Percentiles rank a stretch among this genome's conserved stretches.
Conservation (phyloP, 495 filamentous ascomycete species). For the Tuber umbilicatum region DNA sequence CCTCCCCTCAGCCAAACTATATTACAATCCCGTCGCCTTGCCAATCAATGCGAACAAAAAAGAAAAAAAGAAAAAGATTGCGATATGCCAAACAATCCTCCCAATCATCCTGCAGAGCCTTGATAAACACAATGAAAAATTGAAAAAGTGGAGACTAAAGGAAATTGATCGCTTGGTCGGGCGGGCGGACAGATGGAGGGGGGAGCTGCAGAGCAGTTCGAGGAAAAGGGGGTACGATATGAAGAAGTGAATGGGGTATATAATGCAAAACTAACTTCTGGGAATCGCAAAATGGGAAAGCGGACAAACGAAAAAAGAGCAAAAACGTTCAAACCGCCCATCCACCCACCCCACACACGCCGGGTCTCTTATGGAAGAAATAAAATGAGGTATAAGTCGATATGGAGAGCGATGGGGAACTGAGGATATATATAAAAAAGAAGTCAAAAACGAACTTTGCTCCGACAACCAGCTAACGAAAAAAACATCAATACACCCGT, state of each 20-base stretch:
- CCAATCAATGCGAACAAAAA: slow-evolving; percentile 4
- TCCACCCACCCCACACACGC: not conserved
- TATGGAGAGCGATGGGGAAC: not conserved
- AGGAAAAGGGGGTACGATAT: not conserved
- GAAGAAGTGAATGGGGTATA: slow-evolving; percentile 1
- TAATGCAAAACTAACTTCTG: not conserved
- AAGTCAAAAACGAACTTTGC: not conserved
- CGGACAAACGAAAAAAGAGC: not conserved
- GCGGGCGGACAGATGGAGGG: not conserved
- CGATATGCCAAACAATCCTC: slow-evolving; percentile 9
- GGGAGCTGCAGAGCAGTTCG: not conserved
- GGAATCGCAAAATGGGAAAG: not conserved
- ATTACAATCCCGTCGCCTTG: not conserved
- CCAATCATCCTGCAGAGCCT: slow-evolving; percentile 2
- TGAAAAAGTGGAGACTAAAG: slow-evolving; percentile 25
- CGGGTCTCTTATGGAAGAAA: not conserved
- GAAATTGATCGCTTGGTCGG: slow-evolving; percentile 3
- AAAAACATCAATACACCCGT: slow-evolving; percentile 3
- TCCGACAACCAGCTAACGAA: not conserved
- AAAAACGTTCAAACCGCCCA: not conserved
- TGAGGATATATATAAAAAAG: not conserved
- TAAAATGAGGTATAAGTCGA: not conserved
- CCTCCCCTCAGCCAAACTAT: not conserved
- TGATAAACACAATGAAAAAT: slow-evolving; percentile 14
- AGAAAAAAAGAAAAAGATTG: slow-evolving; percentile 2